These are phyloP conservation scores for Anisodus acutangulus DNA, from an alignment of 257 asterid genomes.

Conservation along the genomic window DNA sequence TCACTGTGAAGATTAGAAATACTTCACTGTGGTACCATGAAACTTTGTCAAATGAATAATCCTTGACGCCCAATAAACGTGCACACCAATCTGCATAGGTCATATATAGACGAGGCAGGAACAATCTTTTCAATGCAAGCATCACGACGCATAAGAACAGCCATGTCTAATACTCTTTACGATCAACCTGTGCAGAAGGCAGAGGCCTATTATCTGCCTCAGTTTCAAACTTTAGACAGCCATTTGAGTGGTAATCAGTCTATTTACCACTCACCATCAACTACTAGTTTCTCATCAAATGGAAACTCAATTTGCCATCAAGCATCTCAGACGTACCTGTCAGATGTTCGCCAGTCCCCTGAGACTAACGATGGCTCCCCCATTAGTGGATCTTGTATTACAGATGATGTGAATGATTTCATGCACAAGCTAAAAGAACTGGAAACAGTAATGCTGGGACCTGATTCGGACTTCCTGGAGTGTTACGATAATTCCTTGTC, in stretches of 20 bases:
- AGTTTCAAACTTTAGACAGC: constrained; percentile 49
- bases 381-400: constrained; percentile 52
- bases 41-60: constrained; percentile 20
- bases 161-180: constrained; percentile 54
- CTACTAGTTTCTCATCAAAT: constrained; percentile 54
- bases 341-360: constrained; percentile 38
- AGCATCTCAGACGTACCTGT: constrained; percentile 44
- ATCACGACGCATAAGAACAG: constrained; percentile 47
- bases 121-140: constrained; percentile 50
- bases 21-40: neutral
- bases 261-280: constrained; percentile 72
- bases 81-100: constrained; percentile 20
- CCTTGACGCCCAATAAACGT: neutral
- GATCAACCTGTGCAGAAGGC: constrained; percentile 52
- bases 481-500: constrained; percentile 35
- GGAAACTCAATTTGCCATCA: constrained; percentile 59
- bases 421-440: constrained; percentile 73
- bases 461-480: constrained; percentile 64
- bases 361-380: constrained; percentile 54
- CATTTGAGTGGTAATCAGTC: constrained; percentile 23
- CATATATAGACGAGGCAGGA: neutral
- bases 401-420: constrained; percentile 53
- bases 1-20: neutral
- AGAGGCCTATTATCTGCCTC: constrained; percentile 54
- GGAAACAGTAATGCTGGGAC: constrained; percentile 78